These are phyloP conservation scores for Ceratopteris richardii DNA, from an alignment of 75 land plant genomes.

Conservation along the genomic window DNA sequence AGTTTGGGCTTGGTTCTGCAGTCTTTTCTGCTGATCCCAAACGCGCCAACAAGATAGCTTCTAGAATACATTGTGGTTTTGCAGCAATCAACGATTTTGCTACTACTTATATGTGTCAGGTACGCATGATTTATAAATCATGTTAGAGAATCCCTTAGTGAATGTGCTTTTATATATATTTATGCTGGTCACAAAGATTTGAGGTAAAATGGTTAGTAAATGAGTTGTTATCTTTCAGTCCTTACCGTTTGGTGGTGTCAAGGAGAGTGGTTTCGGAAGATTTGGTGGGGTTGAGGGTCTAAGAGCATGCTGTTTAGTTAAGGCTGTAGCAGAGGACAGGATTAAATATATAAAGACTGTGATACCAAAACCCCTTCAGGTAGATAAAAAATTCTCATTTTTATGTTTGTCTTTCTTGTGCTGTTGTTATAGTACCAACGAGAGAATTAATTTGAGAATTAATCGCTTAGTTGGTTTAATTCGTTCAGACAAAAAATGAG, in stretches of 20 bases:
- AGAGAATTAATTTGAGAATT: no score
- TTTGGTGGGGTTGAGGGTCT: slow-evolving; percentile 88
- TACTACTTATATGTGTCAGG: slow-evolving; percentile 86
- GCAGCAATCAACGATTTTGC: slow-evolving; percentile 92
- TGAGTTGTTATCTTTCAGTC: slow-evolving; percentile 34
- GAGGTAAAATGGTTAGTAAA: neutral
- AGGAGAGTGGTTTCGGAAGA: slow-evolving; percentile 85
- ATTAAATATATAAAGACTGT: slow-evolving; percentile 62
- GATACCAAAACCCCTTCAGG: slow-evolving; percentile 87
- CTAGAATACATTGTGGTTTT: slow-evolving; percentile 71
- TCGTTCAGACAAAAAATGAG: no score
- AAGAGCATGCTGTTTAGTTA: slow-evolving; percentile 76
- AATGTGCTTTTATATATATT: neutral
- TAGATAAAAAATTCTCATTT: slow-evolving; percentile 3
- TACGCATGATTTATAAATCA: slow-evolving; percentile 1
- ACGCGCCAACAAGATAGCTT: slow-evolving; percentile 68
- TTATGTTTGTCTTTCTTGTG: neutral
- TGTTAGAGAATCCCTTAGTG: neutral
- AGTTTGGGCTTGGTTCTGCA: slow-evolving; percentile 87
- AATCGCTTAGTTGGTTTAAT: no score
- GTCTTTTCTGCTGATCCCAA: slow-evolving; percentile 67
- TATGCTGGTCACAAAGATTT: neutral
- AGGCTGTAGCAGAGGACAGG: slow-evolving; percentile 79
- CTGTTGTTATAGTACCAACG: no score
- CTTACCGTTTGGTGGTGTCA: slow-evolving; percentile 91